Conservation (phyloP, 108 stramenopile genomes). For the Skeletonema potamos region DNA sequence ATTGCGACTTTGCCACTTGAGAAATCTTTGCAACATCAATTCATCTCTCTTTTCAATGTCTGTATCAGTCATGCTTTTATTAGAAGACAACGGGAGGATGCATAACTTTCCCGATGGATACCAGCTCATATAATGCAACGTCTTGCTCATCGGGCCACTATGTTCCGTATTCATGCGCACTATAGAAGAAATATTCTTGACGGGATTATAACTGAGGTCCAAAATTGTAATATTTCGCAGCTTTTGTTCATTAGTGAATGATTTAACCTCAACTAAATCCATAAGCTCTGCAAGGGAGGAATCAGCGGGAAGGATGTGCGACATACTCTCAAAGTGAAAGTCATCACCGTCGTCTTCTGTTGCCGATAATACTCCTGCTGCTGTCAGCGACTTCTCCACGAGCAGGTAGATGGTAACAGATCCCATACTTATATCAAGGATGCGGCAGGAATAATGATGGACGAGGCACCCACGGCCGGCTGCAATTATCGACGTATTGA, state of each 20-base stretch:
- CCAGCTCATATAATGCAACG: slow-evolving; percentile 69
- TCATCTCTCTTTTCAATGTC: slow-evolving; percentile 1
- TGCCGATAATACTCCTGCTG: not conserved
- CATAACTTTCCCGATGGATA: slow-evolving; percentile 71
- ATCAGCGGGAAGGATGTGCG: slow-evolving; percentile 17
- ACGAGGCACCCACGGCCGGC: no score
- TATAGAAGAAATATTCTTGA: slow-evolving; percentile 51
- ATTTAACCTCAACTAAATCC: not conserved
- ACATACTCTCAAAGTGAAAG: slow-evolving; percentile 4
- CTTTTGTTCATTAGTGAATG: not conserved
- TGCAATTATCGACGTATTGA: no score
- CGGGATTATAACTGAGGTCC: slow-evolving; percentile 52
- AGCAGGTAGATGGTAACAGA: slow-evolving; percentile 29
- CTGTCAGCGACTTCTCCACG: slow-evolving; percentile 15
- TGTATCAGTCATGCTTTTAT: not conserved
- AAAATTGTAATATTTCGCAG: slow-evolving; percentile 1
- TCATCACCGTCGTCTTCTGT: not conserved
- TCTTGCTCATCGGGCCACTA: slow-evolving; percentile 61
- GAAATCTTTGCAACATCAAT: slow-evolving; percentile 13
- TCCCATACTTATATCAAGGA: slow-evolving; percentile 13
- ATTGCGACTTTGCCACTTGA: slow-evolving; percentile 30
- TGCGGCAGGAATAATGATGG: no score
- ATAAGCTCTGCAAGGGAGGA: slow-evolving; percentile 19
- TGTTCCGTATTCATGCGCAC: slow-evolving; percentile 23
- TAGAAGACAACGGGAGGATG: slow-evolving; percentile 27